Evolutionary conservation across 2,329 filamentous ascomycete species (phyloP).

Genomic region (Penicillium sp.): DNA sequence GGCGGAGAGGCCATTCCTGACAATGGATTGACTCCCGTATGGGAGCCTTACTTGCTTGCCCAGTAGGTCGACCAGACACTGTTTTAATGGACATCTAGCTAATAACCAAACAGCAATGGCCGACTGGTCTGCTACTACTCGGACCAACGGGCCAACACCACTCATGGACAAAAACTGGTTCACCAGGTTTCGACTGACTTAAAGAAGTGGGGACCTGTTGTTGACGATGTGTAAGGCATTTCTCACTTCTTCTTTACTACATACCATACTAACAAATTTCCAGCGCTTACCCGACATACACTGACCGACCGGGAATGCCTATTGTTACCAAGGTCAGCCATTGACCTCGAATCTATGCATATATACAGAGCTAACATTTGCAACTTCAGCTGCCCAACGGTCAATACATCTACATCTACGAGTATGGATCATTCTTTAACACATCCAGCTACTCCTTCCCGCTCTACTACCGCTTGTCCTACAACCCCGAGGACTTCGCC

Average conservation of each 20-base stretch:
- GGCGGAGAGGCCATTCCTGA: constrained; percentile 67
- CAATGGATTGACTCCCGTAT: constrained; percentile 72
- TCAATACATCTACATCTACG: constrained; percentile 69
- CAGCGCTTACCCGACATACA: constrained; percentile 61
- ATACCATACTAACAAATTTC: background rate
- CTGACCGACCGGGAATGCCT: constrained; percentile 72
- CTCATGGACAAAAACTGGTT: constrained; percentile 70
- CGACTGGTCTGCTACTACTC: constrained; percentile 72
- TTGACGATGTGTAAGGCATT: constrained; percentile 60
- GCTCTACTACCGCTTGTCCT: constrained; percentile 59
- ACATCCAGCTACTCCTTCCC: constrained; percentile 52
- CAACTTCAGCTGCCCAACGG: constrained; percentile 60
- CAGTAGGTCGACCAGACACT: constrained; percentile 42
- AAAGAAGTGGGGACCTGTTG: constrained; percentile 64
- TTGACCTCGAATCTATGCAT: background rate
- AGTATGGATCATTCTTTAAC: constrained; percentile 57
- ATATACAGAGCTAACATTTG: constrained; percentile 5
- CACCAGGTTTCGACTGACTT: constrained; percentile 69
- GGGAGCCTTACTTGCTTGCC: constrained; percentile 72
- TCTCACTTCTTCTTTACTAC: background rate
- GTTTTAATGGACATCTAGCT: background rate
- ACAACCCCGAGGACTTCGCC: constrained; percentile 56
- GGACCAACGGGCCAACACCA: constrained; percentile 68
- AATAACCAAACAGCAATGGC: constrained; percentile 49
- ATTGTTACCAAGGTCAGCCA: constrained; percentile 55